Evolutionary conservation across 257 asterid species (phyloP), one percentile per base, ranked within the genome.

Genomic region (Rhazya stricta): DNA sequence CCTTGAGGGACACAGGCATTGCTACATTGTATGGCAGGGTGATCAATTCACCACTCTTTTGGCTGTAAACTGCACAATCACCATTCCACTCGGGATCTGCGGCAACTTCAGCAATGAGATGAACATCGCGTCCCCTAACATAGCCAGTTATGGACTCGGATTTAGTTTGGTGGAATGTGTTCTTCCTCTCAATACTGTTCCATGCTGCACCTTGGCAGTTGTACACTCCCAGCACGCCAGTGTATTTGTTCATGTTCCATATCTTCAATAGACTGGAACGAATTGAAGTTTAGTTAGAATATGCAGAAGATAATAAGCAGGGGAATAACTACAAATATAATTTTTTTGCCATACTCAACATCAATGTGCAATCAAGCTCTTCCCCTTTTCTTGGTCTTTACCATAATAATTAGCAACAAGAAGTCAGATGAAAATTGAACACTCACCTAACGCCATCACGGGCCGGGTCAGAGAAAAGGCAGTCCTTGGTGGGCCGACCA

Each of bases 201-300:
- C 97, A 90, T 18, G 97, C 94, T 67, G 97, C 97, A 46, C 96
- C 97, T 71, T 90, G 97, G 76, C 96, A 92, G 78, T 92, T 92
- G 89, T 90, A 92, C n/a, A 90, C 91, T 27, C 96, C 97, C 30
- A 92, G 80, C 3, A 90, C 90, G 71, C 96, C 96, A 18, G 88
- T 89, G 76, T 82, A 79, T 78, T 90, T 92, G 91, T 92, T 92
- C 90, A 90, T 87, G 87, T 90, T 92, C 97, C 97, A 92, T 79
- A 92, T 90, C 89, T 92, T 92, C 89, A 92, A 82, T 74, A 90
- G 70, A 80, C 96, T 92, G 81, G 73, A 79, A 78, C 1, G 53
- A 18, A 76, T 50, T 57, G 67, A 75, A 3, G 21, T 16, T 30
- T 43, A 2, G 12, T 88, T 65, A 84, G 84, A 50, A 70, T 56